phyloP scores from a whole-genome alignment of 2,329 filamentous ascomycete species.

The Cadophora gregata region DNA sequence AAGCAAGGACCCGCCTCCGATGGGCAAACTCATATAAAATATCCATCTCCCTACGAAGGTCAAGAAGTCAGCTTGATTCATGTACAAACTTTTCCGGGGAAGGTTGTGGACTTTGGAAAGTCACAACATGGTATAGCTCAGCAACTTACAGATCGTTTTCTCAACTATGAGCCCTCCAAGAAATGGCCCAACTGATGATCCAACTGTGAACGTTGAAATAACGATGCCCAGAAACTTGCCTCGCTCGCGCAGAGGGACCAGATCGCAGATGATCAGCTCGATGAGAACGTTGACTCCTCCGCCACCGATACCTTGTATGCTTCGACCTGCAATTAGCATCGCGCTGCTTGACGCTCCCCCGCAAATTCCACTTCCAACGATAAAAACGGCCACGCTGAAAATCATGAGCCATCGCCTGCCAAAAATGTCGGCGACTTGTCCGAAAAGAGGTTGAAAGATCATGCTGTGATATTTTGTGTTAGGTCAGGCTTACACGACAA shows the following conservation, averaged over 20 bases:
- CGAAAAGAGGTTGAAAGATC: slow-evolving; percentile 40
- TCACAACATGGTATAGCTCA: neutral
- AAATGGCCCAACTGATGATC: slow-evolving; percentile 48
- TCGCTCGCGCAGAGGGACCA: slow-evolving; percentile 55
- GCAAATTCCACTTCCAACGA: slow-evolving; percentile 57
- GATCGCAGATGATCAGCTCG: slow-evolving; percentile 56
- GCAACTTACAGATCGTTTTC: slow-evolving; percentile 43
- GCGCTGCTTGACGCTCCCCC: slow-evolving; percentile 52
- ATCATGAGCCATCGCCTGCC: slow-evolving; percentile 54
- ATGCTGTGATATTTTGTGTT: neutral
- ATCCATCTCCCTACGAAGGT: slow-evolving; percentile 37
- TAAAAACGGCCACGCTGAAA: slow-evolving; percentile 43
- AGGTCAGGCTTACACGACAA: neutral
- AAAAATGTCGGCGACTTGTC: slow-evolving; percentile 58
- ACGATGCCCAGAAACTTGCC: slow-evolving; percentile 50
- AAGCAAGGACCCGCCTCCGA: slow-evolving; percentile 26
- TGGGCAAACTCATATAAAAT: slow-evolving; percentile 31
- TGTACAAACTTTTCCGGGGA: neutral
- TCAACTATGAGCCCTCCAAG: slow-evolving; percentile 51
- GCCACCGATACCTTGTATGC: slow-evolving; percentile 58
- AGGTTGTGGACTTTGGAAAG: neutral
- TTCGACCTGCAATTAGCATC: slow-evolving; percentile 58
- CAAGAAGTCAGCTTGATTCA: neutral
- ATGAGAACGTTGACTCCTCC: slow-evolving; percentile 54
- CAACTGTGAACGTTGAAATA: slow-evolving; percentile 49